Conservation (phyloP, 371 early-diverging fungal genomes). For the Thermomucor indicae-seudaticae region DNA sequence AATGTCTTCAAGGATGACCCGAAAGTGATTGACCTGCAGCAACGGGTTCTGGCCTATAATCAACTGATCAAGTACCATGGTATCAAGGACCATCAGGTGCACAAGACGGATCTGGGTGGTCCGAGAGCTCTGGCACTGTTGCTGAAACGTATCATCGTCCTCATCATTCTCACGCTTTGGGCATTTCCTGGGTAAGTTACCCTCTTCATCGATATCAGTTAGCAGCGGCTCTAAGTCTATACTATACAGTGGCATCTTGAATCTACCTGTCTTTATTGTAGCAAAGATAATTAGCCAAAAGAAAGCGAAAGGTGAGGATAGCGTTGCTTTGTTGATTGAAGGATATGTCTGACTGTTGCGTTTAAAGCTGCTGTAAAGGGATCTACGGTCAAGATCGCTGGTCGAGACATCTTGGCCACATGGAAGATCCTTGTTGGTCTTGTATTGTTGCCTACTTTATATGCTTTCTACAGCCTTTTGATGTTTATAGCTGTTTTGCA, state of each 20-base stretch:
- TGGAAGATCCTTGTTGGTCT: constrained; percentile 86
- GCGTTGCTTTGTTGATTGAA: neutral
- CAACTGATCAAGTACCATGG: constrained; percentile 80
- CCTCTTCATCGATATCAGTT: neutral
- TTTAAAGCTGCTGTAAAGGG: constrained; percentile 69
- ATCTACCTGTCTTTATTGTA: constrained; percentile 66
- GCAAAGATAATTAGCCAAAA: constrained; percentile 60
- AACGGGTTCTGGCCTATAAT: constrained; percentile 82
- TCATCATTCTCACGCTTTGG: constrained; percentile 60
- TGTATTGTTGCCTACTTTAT: constrained; percentile 67
- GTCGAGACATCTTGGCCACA: constrained; percentile 87
- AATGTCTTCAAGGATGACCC: constrained; percentile 69
- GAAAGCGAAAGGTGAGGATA: constrained; percentile 62
- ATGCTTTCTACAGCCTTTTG: constrained; percentile 59
- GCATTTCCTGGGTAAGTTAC: constrained; percentile 73
- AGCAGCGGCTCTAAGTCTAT: neutral
- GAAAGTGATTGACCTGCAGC: constrained; percentile 59
- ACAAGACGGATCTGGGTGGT: constrained; percentile 63
- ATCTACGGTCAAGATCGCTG: constrained; percentile 87
- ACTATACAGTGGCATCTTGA: constrained; percentile 56
- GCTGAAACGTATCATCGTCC: constrained; percentile 49
- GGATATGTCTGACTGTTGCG: neutral
- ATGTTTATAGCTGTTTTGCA: constrained; percentile 33
- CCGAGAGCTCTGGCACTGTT: constrained; percentile 61
- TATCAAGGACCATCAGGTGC: constrained; percentile 90